phyloP scores from a whole-genome alignment of 345 rosid genomes.

The Aquilaria yunnanensis region DNA sequence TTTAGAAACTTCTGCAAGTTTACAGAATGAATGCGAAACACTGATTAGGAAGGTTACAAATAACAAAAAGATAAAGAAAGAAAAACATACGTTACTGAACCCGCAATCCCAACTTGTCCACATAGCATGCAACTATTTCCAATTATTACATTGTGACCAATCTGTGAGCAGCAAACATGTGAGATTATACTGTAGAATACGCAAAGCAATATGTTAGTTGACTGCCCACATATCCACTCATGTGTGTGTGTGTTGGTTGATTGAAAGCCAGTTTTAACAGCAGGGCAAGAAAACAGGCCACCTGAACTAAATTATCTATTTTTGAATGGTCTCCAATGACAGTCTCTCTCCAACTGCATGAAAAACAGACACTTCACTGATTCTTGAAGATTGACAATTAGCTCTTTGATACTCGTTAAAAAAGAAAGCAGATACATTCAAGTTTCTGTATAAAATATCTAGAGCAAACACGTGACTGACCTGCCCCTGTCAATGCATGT shows the following conservation, averaged over 20 bases:
- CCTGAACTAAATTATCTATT: slow-evolving; percentile 91
- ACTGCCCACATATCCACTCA: too few species aligned
- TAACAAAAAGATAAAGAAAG: neutral
- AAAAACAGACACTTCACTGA: slow-evolving; percentile 9
- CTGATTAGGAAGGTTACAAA: slow-evolving; percentile 1
- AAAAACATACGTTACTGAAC: slow-evolving; percentile 64
- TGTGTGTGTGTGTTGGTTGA: too few species aligned
- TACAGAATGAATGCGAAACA: neutral
- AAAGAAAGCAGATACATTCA: neutral
- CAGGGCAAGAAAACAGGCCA: slow-evolving; percentile 15
- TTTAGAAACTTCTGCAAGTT: slow-evolving; percentile 7
- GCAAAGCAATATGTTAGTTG: neutral
- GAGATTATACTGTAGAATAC: slow-evolving; percentile 8
- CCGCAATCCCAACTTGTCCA: slow-evolving; percentile 88
- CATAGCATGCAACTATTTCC: slow-evolving; percentile 77
- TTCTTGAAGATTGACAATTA: slow-evolving; percentile 3
- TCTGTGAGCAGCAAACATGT: slow-evolving; percentile 30
- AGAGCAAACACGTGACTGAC: slow-evolving; percentile 24
- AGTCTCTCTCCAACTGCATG: slow-evolving; percentile 87
- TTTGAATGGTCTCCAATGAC: slow-evolving; percentile 68
- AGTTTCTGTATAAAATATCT: neutral
- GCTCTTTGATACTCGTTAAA: slow-evolving; percentile 2
- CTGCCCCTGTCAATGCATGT: slow-evolving; percentile 90
- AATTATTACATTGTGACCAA: slow-evolving; percentile 74
- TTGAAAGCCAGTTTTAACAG: neutral